Base-by-base conservation (phyloP, 139 green algal genomes). In the Medakamo hakoo region DNA sequence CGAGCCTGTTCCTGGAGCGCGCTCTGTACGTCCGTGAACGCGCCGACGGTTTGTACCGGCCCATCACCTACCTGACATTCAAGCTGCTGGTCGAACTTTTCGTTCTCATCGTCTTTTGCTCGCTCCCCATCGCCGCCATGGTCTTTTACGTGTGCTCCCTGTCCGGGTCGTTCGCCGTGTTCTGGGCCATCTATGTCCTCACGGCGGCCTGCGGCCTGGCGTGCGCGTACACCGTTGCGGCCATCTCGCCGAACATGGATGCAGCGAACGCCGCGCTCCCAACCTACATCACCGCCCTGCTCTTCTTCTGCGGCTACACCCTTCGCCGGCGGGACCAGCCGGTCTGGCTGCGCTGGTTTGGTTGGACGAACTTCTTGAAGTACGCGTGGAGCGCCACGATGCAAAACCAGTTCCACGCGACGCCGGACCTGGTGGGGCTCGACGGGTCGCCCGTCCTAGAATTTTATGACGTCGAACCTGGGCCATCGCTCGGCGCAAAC, bases 21-120 rank as follows among this genome's bases (percentile, higher is more conserved):
- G 64, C 67, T 14, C 77, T 95, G 40, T 94, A 87, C 48, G 63
- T 82, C 2, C 62, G 87, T 4, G 87, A 95, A 63, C 73, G 78
- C 56, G 81, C 78, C 49, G 87, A 95, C 65, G 82, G 82, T 30
- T 71, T 93, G 26, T 93, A 92, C 76, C 69, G 77, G 2, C 70
- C 78, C 1, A 78, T 86, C 55, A 94, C 84, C 24, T 93, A 90
- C 72, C 73, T 94, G 40, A 62, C 69, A 3, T 29, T 62, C 55
- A 94, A 91, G 70, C 78, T 93, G 61, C 40, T 81, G 57, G 81
- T 79, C 55, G 83, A 90, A 76, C 57, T 84, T 21, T 90, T 87
- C 65, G 86, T 76, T 76, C 52, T 86, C 1, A 65, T 80, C 32
- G 76, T 78, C 61, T 79, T 80, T 58, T 4, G 60, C 28, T 88